Conservation (phyloP, 192 early-diverging fungal species). For the Backusella macrospora region DNA sequence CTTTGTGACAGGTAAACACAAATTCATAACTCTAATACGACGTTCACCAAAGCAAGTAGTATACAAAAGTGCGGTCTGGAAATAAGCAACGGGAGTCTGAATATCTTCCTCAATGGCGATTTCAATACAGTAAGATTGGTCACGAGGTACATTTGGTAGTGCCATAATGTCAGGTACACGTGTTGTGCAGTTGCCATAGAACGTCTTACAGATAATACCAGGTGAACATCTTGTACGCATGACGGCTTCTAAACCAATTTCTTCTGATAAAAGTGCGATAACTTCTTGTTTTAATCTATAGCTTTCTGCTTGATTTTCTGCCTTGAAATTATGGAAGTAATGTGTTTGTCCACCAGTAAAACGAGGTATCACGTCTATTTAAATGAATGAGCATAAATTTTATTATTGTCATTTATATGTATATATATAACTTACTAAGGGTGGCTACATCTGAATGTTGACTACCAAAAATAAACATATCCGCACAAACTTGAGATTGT, state of each 20-base stretch:
- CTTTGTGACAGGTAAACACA: constrained; percentile 63
- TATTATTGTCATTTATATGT: neutral
- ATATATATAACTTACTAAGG: constrained; percentile 50
- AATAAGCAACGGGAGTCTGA: constrained; percentile 52
- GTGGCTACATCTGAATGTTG: constrained; percentile 88
- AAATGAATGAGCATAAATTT: neutral
- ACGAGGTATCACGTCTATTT: constrained; percentile 66
- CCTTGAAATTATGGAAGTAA: constrained; percentile 82
- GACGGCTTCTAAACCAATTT: constrained; percentile 87
- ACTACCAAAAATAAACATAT: constrained; percentile 88
- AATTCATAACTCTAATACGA: constrained; percentile 66
- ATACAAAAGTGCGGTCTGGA: constrained; percentile 72
- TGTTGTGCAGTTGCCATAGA: constrained; percentile 74
- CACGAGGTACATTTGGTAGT: constrained; percentile 69
- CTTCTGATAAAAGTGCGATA: constrained; percentile 63
- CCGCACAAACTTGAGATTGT: constrained; percentile 79
- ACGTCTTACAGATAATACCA: constrained; percentile 56
- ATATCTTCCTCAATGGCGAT: constrained; percentile 61
- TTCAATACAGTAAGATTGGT: constrained; percentile 67
- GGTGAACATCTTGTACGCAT: constrained; percentile 88
- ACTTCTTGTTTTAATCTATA: constrained; percentile 77
- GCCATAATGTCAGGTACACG: constrained; percentile 67
- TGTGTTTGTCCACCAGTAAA: constrained; percentile 89
- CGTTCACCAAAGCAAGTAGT: constrained; percentile 72
- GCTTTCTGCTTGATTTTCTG: constrained; percentile 62